Evolutionary conservation across 352 stramenopile genomes (phyloP), one percentile per base, ranked within the genome.

Genomic region (Pythium phragmiticola): DNA sequence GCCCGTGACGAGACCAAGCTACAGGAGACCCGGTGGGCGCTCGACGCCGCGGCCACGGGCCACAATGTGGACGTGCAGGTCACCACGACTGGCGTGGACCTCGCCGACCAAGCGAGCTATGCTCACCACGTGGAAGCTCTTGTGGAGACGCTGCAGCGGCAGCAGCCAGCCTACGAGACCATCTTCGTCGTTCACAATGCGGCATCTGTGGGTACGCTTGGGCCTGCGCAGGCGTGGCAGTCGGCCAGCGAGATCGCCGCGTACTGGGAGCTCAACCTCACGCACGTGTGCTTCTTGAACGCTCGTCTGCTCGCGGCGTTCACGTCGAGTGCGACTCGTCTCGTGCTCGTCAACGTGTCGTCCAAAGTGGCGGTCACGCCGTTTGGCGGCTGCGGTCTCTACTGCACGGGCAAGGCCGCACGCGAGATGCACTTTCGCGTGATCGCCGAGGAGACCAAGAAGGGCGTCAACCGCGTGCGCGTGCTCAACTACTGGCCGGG

Each of bases 401-500:
- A 97, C 55, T 95, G 87, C 65, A 80, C 78, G 7, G 79, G 80
- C 47, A 97, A 97, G 59, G 83, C 87, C 17, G 89, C 87, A 30
- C 74, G 87, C 17, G 88, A 97, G 63, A 97, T 96, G 89, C 89
- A 94, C 53, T 74, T 83, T 57, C 64, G 71, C 52, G 82, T 92
- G 43, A 59, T 95, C 23, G 88, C 80, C 3, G 57, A 73, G 26
- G 87, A 94, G 65, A 78, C 26, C 14, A 57, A 92, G 53, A 62
- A 41, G 9, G 0, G 8, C 2, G 8, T 21, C 21, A 21, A 60
- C 53, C 2, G 75, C 67, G 62, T 90, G 14, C 77, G 73, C n/a
- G 75, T 90, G 37, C 70, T 97, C 21, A 92, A 84, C 72, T 97
- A 97, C 57, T 89, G 86, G 41, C 89, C 89, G 0, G 89, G 89